Evolutionary conservation across 495 filamentous ascomycete genomes (phyloP).

Genomic region (Daldinia loculata): DNA sequence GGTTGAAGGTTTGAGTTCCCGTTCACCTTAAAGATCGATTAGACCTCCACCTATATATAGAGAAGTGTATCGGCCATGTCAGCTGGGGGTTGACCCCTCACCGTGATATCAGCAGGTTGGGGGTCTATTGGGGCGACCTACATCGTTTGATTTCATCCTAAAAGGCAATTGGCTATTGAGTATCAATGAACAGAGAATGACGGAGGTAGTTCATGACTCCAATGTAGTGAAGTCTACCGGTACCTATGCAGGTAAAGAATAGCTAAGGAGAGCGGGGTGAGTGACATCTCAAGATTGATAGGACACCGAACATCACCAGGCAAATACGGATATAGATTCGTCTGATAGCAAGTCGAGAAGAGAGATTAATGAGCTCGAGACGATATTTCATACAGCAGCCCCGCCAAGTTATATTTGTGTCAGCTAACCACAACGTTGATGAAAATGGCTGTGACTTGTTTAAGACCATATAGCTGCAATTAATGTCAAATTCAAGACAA

Average conservation of each 20-base stretch:
- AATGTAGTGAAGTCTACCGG: not conserved
- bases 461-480: not conserved
- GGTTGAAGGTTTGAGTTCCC: not conserved
- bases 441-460: not conserved
- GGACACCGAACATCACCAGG: not conserved
- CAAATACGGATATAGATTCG: not conserved
- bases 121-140: slow-evolving; percentile 29
- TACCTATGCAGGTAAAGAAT: not conserved
- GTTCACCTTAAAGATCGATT: not conserved
- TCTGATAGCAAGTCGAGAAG: not conserved
- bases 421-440: not conserved
- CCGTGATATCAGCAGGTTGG: slow-evolving; percentile 36
- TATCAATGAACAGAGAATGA: slow-evolving; percentile 32
- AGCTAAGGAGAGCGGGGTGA: not conserved
- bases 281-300: not conserved
- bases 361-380: not conserved
- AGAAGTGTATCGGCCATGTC: slow-evolving; percentile 12
- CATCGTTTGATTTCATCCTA: slow-evolving; percentile 16
- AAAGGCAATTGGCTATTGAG: slow-evolving; percentile 27
- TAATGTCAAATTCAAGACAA: not conserved
- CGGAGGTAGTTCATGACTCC: not conserved
- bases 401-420: not conserved
- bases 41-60: slow-evolving; percentile 18
- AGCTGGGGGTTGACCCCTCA: slow-evolving; percentile 38
- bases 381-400: not conserved